These are phyloP conservation scores for Benincasa hispida DNA, from an alignment of 306 rosid species.

Conservation along the genomic window DNA sequence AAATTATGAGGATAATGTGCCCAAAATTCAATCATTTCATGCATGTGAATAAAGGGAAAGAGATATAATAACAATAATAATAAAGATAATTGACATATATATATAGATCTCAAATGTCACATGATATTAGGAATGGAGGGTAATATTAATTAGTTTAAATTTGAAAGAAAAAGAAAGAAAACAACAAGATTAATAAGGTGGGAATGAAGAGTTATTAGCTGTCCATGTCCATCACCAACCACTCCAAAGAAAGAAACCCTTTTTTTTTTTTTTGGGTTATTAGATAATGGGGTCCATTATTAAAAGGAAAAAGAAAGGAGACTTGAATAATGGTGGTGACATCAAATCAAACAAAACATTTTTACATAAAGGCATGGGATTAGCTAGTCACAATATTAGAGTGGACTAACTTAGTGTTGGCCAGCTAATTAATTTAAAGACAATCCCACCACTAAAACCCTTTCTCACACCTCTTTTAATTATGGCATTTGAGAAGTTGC, in stretches of 20 bases:
- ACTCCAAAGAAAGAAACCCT: background rate
- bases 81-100: background rate
- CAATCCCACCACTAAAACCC: background rate
- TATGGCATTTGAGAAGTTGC: background rate
- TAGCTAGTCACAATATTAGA: background rate
- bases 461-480: background rate
- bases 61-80: background rate
- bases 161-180: background rate
- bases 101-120: background rate
- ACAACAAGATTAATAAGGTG: background rate
- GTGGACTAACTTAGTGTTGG: slow-evolving; percentile 4
- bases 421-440: background rate
- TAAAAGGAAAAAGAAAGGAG: background rate
- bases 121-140: background rate
- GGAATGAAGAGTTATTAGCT: background rate
- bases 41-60: slow-evolving; percentile 1
- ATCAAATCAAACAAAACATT: slow-evolving; percentile 2
- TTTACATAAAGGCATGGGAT: background rate
- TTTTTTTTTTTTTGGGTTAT: background rate
- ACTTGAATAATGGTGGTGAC: slow-evolving; percentile 8
- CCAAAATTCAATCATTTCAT: background rate
- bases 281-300: slow-evolving; percentile 2
- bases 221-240: background rate
- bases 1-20: background rate
- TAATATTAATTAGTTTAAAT: background rate